These are phyloP conservation scores for Epicoccum sorghinum DNA, from an alignment of 2,329 filamentous ascomycete species.

Conservation along the genomic window DNA sequence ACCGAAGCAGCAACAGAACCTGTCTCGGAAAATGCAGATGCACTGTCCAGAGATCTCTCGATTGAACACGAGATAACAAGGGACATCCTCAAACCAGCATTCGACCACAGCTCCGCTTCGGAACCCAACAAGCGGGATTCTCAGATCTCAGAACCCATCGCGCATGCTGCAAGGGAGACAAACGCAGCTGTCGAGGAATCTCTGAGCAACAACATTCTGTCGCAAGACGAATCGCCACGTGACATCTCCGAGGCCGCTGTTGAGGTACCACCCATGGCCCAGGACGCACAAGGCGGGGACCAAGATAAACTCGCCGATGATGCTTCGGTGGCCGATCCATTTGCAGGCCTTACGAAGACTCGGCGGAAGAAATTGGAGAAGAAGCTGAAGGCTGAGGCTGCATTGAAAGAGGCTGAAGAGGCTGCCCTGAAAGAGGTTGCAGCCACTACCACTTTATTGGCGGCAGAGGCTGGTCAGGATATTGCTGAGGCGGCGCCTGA, in stretches of 20 bases:
- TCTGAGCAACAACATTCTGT: background rate
- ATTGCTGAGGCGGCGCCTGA: no score
- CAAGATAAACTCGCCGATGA: no score
- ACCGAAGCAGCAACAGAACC: background rate
- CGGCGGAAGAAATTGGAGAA: conserved; percentile 34
- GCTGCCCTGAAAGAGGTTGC: no score
- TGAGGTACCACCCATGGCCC: background rate
- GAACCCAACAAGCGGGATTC: background rate
- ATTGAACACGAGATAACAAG: background rate
- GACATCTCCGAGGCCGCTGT: background rate
- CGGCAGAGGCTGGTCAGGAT: no score
- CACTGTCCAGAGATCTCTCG: background rate
- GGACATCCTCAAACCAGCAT: conserved; percentile 1
- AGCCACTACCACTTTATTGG: no score
- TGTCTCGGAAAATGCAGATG: background rate
- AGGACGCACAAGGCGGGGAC: no score
- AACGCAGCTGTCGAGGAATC: background rate
- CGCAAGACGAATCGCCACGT: background rate
- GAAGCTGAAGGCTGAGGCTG: conserved; percentile 12
- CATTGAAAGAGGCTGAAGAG: no score
- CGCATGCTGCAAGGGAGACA: background rate
- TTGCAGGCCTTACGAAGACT: conserved; percentile 2
- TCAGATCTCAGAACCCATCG: background rate
- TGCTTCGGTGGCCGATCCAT: background rate
- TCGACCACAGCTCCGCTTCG: background rate